Conservation (phyloP, 306 rosid genomes). For the Notholithocarpus densiflorus region DNA sequence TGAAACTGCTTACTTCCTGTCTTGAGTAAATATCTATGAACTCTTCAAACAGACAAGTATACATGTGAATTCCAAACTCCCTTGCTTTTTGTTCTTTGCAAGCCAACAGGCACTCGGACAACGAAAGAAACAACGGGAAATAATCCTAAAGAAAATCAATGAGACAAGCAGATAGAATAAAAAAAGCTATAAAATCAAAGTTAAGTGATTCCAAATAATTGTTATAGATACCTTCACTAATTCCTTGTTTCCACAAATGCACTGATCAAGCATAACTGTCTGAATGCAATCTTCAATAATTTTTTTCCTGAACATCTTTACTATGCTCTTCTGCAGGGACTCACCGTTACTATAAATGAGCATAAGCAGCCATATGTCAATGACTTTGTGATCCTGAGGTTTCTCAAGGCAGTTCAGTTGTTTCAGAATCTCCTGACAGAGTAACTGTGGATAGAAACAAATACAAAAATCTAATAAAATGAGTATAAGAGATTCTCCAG, state of each 20-base stretch:
- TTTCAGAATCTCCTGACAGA: conserved; percentile 45
- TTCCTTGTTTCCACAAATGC: conserved; percentile 34
- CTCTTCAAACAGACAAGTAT: conserved; percentile 33
- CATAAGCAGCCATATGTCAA: conserved; percentile 42
- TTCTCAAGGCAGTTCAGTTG: conserved; percentile 30
- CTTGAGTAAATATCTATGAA: conserved; percentile 38
- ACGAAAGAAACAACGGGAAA: conserved; percentile 28
- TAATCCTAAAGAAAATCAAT: conserved; percentile 21
- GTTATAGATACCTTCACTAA: conserved; percentile 24
- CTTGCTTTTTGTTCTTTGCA: conserved; percentile 37
- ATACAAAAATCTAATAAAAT: not conserved
- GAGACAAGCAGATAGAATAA: not conserved
- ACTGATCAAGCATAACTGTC: conserved; percentile 34
- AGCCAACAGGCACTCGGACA: conserved; percentile 37
- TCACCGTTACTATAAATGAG: conserved; percentile 38
- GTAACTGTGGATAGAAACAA: conserved; percentile 10
- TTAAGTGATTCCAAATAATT: not conserved
- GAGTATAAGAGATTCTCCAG: not conserved
- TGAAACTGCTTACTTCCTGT: conserved; percentile 33
- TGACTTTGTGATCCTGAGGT: conserved; percentile 37
- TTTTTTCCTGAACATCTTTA: conserved; percentile 34
- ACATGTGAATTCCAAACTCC: conserved; percentile 30
- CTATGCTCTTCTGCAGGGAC: conserved; percentile 37
- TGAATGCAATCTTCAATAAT: conserved; percentile 34
- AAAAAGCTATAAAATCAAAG: not conserved